Evolutionary conservation across 2,329 filamentous ascomycete species (phyloP).

Genomic region (Chaetomium strumarium): DNA sequence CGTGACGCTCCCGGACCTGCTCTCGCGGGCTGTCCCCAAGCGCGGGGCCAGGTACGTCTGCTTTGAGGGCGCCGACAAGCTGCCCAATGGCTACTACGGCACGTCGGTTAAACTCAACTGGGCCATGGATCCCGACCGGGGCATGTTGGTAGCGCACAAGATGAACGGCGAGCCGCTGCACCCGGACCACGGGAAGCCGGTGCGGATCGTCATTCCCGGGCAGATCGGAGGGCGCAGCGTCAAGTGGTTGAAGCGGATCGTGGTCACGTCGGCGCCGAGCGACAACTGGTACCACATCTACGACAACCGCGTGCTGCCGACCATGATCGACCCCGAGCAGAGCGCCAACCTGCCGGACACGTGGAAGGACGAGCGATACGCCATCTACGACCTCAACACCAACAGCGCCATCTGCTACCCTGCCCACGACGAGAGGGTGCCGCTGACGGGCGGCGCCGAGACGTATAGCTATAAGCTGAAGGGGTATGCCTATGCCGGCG

Average conservation of each 20-base stretch:
- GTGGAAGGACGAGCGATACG: constrained; percentile 87
- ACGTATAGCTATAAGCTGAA: constrained; percentile 62
- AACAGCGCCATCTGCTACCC: constrained; percentile 81
- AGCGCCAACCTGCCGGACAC: constrained; percentile 66
- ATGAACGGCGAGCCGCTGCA: constrained; percentile 82
- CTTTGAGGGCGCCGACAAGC: constrained; percentile 83
- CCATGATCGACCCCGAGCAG: constrained; percentile 76
- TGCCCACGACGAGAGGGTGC: constrained; percentile 65
- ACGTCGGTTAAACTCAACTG: constrained; percentile 85
- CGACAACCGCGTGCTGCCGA: constrained; percentile 85
- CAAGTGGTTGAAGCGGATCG: constrained; percentile 83
- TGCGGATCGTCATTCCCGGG: constrained; percentile 78
- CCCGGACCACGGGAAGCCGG: constrained; percentile 80
- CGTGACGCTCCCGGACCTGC: constrained; percentile 65
- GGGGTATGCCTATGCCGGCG: constrained; percentile 86
- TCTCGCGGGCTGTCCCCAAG: constrained; percentile 61
- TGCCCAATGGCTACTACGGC: constrained; percentile 85
- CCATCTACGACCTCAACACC: constrained; percentile 85
- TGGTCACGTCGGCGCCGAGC: constrained; percentile 71
- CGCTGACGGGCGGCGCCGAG: constrained; percentile 39
- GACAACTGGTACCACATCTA: constrained; percentile 96
- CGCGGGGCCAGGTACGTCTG: constrained; percentile 74
- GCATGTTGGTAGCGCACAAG: constrained; percentile 79
- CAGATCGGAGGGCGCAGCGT: constrained; percentile 90
- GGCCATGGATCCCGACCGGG: constrained; percentile 75